Conservation (phyloP, 2,329 filamentous ascomycete genomes). For the Fusarium dlaminii region DNA sequence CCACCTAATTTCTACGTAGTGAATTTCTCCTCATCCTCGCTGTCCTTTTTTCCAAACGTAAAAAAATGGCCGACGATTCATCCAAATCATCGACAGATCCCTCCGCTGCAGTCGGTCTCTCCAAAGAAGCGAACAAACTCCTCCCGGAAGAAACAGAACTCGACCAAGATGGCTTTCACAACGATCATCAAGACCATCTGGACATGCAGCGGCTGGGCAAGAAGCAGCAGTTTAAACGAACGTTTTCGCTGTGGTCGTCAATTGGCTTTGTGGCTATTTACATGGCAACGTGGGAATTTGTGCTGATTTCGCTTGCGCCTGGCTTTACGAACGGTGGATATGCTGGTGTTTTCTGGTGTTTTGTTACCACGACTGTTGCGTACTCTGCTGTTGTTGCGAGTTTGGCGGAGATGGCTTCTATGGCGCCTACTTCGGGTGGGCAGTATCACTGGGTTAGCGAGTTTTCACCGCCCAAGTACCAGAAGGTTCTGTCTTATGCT, state of each 20-base stretch:
- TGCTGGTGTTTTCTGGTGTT: slow-evolving; percentile 27
- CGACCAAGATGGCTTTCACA: slow-evolving; percentile 23
- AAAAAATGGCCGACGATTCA: neutral
- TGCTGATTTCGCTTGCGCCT: slow-evolving; percentile 21
- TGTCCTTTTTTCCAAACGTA: neutral
- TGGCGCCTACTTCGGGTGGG: slow-evolving; percentile 23
- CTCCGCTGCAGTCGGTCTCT: neutral
- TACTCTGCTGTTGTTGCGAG: slow-evolving; percentile 23
- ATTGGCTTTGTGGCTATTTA: slow-evolving; percentile 28
- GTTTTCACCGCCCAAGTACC: slow-evolving; percentile 13
- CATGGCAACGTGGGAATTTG: slow-evolving; percentile 30
- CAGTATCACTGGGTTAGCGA: slow-evolving; percentile 30
- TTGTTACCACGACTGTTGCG: neutral
- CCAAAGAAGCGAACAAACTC: slow-evolving; percentile 3
- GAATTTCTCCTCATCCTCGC: neutral
- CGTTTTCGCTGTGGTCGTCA: slow-evolving; percentile 22
- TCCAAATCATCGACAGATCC: slow-evolving; percentile 6
- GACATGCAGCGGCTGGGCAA: slow-evolving; percentile 29
- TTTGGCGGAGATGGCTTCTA: slow-evolving; percentile 27
- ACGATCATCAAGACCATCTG: slow-evolving; percentile 17
- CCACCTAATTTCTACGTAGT: neutral
- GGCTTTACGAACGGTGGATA: slow-evolving; percentile 24
- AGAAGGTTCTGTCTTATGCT: slow-evolving; percentile 17
- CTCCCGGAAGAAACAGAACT: neutral
- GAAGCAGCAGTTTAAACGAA: slow-evolving; percentile 26